Base-by-base conservation (phyloP, 2,329 filamentous ascomycete genomes). In the Boeremia exigua region DNA sequence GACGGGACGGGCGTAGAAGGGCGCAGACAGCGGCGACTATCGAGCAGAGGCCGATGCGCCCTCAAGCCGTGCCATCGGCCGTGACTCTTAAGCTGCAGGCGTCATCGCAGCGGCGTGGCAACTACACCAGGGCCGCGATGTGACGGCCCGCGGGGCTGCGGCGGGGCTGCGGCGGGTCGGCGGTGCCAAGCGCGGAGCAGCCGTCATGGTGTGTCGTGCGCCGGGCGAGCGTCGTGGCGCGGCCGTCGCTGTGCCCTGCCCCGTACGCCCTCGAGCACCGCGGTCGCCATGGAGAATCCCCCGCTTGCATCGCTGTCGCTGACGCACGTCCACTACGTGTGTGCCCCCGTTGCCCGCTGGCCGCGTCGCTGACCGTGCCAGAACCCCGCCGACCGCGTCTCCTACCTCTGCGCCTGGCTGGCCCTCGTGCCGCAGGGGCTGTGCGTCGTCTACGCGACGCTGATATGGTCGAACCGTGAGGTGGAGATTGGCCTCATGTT, bases 311-410 rank as follows among this genome's bases (percentile, higher is more conserved):
- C 94, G 23, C 84, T 99, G 58, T 96, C 94, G 47, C 80, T 99
- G 65, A 98, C 95, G 10, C 94, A 98, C 79, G 93, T 98, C 66
- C 91, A 95, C 81, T 98, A 98, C 83, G 93, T 96, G 79, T 71
- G 86, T 53, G 34, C 40, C 37, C 37, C n/a, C 12, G 44, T 49
- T 40, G 45, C 38, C 23, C 6, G 47, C 19, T 34, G 45, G 37
- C 39, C 59, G 48, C 39, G 15, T 59, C 48, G 54, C 65, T 70
- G 38, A 71, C 52, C 10, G n/a, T 30, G 55, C 54, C 70, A 96
- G 92, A 91, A 98, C 79, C 92, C 96, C 5, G 78, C 86, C 58
- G 94, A 98, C 78, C 85, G 84, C 51, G 56, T 97, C 68, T 98
- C 95, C 45, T 91, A 92, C 78, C 74, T 92, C 43, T 97, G 91